These are phyloP conservation scores for Coniochaeta prunicola DNA, from an alignment of 2,329 filamentous ascomycete species.

Conservation along the genomic window DNA sequence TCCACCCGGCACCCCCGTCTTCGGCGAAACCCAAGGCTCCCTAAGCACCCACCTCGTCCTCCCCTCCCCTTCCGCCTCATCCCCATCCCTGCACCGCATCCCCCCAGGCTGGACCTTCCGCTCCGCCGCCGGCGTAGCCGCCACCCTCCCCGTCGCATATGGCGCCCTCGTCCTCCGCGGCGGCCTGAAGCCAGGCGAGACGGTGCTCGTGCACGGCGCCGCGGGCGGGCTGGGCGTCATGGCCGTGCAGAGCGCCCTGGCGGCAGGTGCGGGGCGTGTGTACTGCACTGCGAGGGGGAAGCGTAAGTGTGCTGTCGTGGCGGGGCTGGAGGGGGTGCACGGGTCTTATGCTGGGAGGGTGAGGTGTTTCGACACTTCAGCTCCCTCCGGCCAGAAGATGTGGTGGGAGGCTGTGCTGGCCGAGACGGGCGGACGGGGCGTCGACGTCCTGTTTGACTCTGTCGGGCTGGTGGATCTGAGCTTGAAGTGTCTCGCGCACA, in stretches of 20 bases:
- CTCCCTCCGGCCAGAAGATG: constrained; percentile 8
- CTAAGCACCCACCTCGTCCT: constrained; percentile 45
- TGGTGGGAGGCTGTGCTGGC: constrained; percentile 47
- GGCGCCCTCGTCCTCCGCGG: constrained; percentile 37
- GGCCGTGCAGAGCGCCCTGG: constrained; percentile 45
- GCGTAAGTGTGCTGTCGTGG: constrained; percentile 34
- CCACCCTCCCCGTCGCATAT: constrained; percentile 46
- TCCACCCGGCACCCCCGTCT: constrained; percentile 42
- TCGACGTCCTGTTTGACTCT: constrained; percentile 50
- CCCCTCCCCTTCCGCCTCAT: constrained; percentile 12
- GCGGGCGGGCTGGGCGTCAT: constrained; percentile 48
- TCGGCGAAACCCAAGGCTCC: constrained; percentile 42
- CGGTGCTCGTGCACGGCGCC: constrained; percentile 46
- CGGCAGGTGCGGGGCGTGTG: constrained; percentile 26
- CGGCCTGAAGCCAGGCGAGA: constrained; percentile 34
- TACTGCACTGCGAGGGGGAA: constrained; percentile 41
- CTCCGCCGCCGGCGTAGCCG: constrained; percentile 45
- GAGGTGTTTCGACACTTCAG: constrained; percentile 30
- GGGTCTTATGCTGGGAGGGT: constrained; percentile 19
- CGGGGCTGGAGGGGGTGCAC: constrained; percentile 20
- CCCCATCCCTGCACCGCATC: constrained; percentile 29
- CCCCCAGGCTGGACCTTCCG: constrained; percentile 36
- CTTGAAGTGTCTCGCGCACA: constrained; percentile 44
- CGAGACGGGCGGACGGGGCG: constrained; percentile 39
- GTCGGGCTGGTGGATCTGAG: constrained; percentile 49